phyloP scores from a whole-genome alignment of 192 early-diverging fungal species.

The Backusella tuberculispora region DNA sequence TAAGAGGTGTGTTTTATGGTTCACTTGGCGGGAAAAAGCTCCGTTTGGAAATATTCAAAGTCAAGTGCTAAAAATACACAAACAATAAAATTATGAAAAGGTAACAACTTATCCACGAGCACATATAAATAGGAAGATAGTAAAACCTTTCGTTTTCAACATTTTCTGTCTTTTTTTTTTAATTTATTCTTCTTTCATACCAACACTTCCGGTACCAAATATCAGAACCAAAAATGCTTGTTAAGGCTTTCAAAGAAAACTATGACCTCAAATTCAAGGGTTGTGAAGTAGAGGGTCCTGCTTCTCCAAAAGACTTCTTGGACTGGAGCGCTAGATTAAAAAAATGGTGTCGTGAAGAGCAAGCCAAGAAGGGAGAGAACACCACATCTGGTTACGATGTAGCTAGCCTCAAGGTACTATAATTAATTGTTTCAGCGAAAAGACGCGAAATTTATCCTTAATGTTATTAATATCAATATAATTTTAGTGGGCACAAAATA shows the following conservation, averaged over 20 bases:
- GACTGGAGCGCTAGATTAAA: conserved; percentile 22
- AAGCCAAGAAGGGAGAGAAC: conserved; percentile 1
- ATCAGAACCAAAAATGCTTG: conserved; percentile 22
- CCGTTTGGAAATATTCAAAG: conserved; percentile 18
- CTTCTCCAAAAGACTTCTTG: conserved; percentile 25
- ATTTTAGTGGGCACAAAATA: conserved; percentile 25
- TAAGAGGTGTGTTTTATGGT: neutral
- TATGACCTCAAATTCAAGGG: conserved; percentile 27
- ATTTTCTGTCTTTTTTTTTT: neutral
- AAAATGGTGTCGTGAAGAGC: conserved; percentile 28
- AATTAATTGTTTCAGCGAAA: neutral
- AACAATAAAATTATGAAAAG: conserved; percentile 6
- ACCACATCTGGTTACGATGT: conserved; percentile 24
- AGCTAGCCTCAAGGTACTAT: conserved; percentile 18
- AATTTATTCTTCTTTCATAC: neutral
- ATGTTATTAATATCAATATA: neutral
- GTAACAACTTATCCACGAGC: neutral
- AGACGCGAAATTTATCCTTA: neutral
- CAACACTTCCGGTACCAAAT: neutral
- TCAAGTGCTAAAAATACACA: conserved; percentile 13
- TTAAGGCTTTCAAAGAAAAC: conserved; percentile 27
- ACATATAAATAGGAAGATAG: neutral
- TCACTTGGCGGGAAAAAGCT: conserved; percentile 10
- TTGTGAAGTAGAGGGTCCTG: conserved; percentile 24
- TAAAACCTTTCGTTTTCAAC: neutral